Percentiles rank a stretch among this genome's conserved stretches.
phyloP scores from a whole-genome alignment of 345 rosid genomes.

The Cardamine occulta region DNA sequence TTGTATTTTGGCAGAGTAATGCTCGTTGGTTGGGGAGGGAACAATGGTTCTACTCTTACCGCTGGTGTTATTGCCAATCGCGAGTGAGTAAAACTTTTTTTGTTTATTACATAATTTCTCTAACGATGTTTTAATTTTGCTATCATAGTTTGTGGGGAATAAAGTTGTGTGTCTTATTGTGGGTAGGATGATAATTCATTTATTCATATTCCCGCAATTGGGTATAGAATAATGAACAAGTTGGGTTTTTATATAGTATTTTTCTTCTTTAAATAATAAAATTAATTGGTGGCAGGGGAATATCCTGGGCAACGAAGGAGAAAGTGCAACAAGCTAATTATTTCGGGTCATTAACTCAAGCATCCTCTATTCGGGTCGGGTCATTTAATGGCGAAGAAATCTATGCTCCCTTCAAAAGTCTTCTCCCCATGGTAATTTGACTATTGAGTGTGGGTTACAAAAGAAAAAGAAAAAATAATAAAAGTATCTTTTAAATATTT shows the following conservation, averaged over 20 bases:
- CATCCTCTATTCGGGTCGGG: conserved; percentile 88
- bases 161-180: conserved; percentile 26
- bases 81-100: conserved; percentile 61
- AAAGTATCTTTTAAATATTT: too few species aligned
- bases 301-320: conserved; percentile 99
- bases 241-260: conserved; percentile 2
- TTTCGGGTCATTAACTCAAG: conserved; percentile 95
- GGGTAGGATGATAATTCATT: conserved; percentile 6
- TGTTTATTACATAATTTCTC: neutral
- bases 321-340: conserved; percentile 96
- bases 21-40: conserved; percentile 99
- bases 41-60: conserved; percentile 92
- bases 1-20: conserved; percentile 58
- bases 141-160: neutral
- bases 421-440: conserved; percentile 78
- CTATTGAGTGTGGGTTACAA: neutral
- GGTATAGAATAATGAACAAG: conserved; percentile 28
- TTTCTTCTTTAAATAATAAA: neutral
- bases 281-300: conserved; percentile 60
- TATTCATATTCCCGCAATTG: conserved; percentile 37
- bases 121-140: neutral
- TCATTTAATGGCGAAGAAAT: conserved; percentile 98
- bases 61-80: conserved; percentile 89
- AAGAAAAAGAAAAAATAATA: neutral
- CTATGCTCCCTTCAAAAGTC: conserved; percentile 96